phyloP scores from a whole-genome alignment of 306 rosid species.

The Lithocarpus polystachyus region DNA sequence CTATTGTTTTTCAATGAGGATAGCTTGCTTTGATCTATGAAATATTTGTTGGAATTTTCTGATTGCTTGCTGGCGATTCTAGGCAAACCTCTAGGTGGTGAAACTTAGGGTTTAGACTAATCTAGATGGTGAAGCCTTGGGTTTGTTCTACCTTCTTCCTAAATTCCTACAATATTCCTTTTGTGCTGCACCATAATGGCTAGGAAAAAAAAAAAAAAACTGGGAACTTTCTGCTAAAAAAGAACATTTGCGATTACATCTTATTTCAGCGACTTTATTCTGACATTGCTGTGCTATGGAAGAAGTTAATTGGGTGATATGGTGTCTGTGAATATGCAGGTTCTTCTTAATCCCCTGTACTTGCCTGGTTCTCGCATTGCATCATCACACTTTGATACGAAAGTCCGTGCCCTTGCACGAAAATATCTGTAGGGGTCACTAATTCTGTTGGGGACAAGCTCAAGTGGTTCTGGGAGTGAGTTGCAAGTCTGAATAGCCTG shows the following conservation, averaged over 20 bases:
- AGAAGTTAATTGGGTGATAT: background rate
- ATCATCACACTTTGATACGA: constrained; percentile 91
- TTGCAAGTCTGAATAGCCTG: constrained; percentile 9
- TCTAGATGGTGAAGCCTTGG: no score
- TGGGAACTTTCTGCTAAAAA: no score
- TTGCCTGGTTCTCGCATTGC: constrained; percentile 92
- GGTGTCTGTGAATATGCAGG: constrained; percentile 53
- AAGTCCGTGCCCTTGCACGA: constrained; percentile 91
- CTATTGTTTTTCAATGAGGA: no score
- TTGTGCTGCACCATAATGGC: no score
- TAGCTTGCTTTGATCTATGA: no score
- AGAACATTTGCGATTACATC: background rate
- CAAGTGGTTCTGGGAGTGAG: constrained; percentile 7
- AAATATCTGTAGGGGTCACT: constrained; percentile 58
- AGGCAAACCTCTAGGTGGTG: no score
- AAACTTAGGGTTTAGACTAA: no score
- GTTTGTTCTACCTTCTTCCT: no score
- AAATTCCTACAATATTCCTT: no score
- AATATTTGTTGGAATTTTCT: no score
- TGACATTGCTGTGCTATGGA: background rate
- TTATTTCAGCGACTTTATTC: background rate
- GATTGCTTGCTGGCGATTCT: no score
- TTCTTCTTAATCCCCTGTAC: constrained; percentile 84
- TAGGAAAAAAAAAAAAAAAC: background rate
- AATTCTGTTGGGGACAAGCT: background rate